Percentiles rank a stretch among this genome's conserved stretches.
Evolutionary conservation across 768 basidiomycete species (phyloP).

Genomic region (Suillus clintonianus): DNA sequence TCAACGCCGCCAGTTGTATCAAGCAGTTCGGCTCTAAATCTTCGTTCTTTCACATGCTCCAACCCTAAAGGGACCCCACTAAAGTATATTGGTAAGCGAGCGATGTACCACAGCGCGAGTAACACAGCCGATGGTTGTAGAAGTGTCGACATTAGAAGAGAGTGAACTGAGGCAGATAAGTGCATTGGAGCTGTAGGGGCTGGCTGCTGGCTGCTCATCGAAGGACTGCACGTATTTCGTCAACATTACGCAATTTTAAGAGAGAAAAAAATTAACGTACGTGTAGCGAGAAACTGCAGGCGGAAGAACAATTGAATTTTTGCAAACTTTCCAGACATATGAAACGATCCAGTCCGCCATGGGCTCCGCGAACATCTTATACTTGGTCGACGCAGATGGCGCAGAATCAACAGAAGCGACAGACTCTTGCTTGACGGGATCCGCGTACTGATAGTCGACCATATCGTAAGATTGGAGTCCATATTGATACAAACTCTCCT

Average conservation of each 20-base stretch:
- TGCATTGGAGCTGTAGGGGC: conserved; percentile 40
- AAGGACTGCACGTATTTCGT: conserved; percentile 19
- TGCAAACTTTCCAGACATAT: conserved; percentile 83
- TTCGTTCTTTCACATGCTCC: conserved; percentile 59
- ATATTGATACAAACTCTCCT: conserved; percentile 23
- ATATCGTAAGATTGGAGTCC: conserved; percentile 17
- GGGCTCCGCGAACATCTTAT: conserved; percentile 76
- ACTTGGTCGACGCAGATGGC: conserved; percentile 47
- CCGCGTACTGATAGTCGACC: conserved; percentile 2
- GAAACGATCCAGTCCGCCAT: conserved; percentile 77
- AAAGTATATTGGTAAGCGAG: conserved; percentile 71
- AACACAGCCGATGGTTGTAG: conserved; percentile 81
- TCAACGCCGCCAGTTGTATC: conserved; percentile 46
- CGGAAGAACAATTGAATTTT: conserved; percentile 66
- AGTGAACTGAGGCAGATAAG: conserved; percentile 65
- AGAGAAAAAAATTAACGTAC: conserved; percentile 44
- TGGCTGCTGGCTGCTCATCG: conserved; percentile 31
- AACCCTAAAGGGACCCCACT: conserved; percentile 49
- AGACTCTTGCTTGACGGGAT: conserved; percentile 19
- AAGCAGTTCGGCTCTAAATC: conserved; percentile 65
- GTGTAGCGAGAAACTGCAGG: conserved; percentile 49
- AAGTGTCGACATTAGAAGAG: conserved; percentile 74
- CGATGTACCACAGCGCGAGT: conserved; percentile 81
- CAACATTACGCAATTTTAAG: conserved; percentile 7
- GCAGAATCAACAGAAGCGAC: conserved; percentile 41